Evolutionary conservation across 2,329 filamentous ascomycete genomes (phyloP).

Genomic region (Xylaria sp.): DNA sequence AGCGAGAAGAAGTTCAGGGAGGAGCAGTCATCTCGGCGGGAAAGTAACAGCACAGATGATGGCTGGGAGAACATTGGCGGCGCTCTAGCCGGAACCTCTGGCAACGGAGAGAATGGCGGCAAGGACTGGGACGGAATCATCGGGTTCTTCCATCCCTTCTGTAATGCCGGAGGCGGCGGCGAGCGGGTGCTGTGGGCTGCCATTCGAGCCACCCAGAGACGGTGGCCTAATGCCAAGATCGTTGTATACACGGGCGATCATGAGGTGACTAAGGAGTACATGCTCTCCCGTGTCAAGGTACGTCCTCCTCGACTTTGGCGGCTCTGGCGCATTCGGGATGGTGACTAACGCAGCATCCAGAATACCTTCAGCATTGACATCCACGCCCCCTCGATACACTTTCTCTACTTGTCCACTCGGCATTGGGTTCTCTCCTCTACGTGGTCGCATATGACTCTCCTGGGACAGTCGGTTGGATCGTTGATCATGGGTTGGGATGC

Average conservation of each 20-base stretch:
- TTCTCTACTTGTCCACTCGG: slow-evolving; percentile 88
- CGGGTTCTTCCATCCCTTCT: slow-evolving; percentile 98
- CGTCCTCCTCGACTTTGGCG: slow-evolving; percentile 15
- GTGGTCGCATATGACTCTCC: slow-evolving; percentile 89
- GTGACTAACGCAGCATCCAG: slow-evolving; percentile 43
- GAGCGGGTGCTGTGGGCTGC: slow-evolving; percentile 97
- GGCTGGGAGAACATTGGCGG: slow-evolving; percentile 72
- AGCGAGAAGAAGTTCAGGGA: slow-evolving; percentile 43
- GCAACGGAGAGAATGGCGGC: slow-evolving; percentile 46
- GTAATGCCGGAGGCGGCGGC: slow-evolving; percentile 94
- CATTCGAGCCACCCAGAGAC: slow-evolving; percentile 84
- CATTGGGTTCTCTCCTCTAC: slow-evolving; percentile 83
- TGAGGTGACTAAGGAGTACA: slow-evolving; percentile 77
- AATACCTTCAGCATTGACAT: slow-evolving; percentile 91
- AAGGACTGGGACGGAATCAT: slow-evolving; percentile 81
- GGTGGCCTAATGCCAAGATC: slow-evolving; percentile 86
- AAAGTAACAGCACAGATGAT: slow-evolving; percentile 49
- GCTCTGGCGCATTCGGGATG: background rate
- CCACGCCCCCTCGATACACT: slow-evolving; percentile 78
- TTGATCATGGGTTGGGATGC: slow-evolving; percentile 88
- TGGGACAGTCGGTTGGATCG: slow-evolving; percentile 92
- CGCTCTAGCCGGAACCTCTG: slow-evolving; percentile 40
- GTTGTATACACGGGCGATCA: slow-evolving; percentile 96
- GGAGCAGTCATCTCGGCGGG: slow-evolving; percentile 38
- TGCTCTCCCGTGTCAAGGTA: slow-evolving; percentile 77